Base-by-base conservation (phyloP, 2,329 filamentous ascomycete species). In the Tolypocladium amazonense region DNA sequence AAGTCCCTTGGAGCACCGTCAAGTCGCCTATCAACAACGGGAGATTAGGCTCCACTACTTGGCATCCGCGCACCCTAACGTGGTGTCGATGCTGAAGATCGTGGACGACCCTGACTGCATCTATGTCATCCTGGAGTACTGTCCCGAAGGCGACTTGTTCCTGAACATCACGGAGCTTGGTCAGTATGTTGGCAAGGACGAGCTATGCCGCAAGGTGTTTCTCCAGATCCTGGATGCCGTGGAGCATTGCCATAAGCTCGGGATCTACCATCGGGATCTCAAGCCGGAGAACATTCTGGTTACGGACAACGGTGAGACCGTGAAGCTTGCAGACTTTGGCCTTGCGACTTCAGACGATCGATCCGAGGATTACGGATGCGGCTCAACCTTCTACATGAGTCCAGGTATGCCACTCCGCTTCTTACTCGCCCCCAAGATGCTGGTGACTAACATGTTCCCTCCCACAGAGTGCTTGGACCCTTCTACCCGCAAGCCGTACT, bases 321-420 rank as follows among this genome's bases (percentile, higher is more conserved):
- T 96, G 71, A 96, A 97, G 79, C 84, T 99, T 65, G 94, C 93
- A 65, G 94, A 99, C 76, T 99, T 99, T 81, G 94, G 94, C 72
- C 84, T 99, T 59, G 94, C 94, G 61, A 97, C 92, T 30, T 87
- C 86, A 61, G 90, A 93, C 65, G 82, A 86, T 65, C 81, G 88
- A 66, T 96, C 93, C 64, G 89, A 92, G 67, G 94, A 99, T 74
- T 97, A 96, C 75, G 94, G 94, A 70, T 99, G 94, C 73, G 94
- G 94, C 64, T 97, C 94, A 38, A 97, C 93, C 18, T 97, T 97
- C 71, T 99, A 99, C 79, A 99, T 97, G 94, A 96, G 92, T 71
- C 94, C 94, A 84, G 93, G 93, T 97, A 88, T 74, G 84, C 69
- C 61, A 62, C 5, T 8, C 50, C 61, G 56, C 47, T 59, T 57